Percentiles rank a stretch among this genome's conserved stretches.
These are phyloP conservation scores for Helenozyma baotianmanensis DNA, from an alignment of 805 yeast species.

Conservation along the genomic window DNA sequence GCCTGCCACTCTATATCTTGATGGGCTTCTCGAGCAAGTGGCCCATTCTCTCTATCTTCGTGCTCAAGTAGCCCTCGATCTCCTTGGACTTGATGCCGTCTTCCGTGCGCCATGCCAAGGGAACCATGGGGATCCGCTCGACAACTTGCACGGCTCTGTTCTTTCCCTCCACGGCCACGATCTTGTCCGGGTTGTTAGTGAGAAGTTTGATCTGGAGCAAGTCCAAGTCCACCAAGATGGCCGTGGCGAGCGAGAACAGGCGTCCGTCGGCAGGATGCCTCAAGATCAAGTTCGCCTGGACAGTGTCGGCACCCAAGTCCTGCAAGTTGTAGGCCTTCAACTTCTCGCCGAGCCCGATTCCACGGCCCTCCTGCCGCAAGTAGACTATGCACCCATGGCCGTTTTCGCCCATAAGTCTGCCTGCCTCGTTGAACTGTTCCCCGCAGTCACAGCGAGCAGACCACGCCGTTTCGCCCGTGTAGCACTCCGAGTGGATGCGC, in stretches of 20 bases:
- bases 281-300: slow-evolving; percentile 86
- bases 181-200: slow-evolving; percentile 96
- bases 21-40: slow-evolving; percentile 63
- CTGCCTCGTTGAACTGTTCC: slow-evolving; percentile 98
- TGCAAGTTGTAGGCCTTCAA: slow-evolving; percentile 94
- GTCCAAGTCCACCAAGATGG: slow-evolving; percentile 82
- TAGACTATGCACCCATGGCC: slow-evolving; percentile 96
- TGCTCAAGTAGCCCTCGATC: slow-evolving; percentile 87
- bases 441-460: slow-evolving; percentile 99
- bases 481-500: slow-evolving; percentile 94
- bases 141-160: slow-evolving; percentile 67
- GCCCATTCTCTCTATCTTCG: slow-evolving; percentile 97
- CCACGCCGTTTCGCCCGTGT: slow-evolving; percentile 99
- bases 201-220: slow-evolving; percentile 65
- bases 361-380: slow-evolving; percentile 96
- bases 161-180: slow-evolving; percentile 89
- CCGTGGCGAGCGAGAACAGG: slow-evolving; percentile 88
- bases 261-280: slow-evolving; percentile 99
- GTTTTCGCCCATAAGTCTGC: slow-evolving; percentile 77
- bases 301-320: slow-evolving; percentile 98
- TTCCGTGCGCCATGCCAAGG: slow-evolving; percentile 73
- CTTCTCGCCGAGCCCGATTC: slow-evolving; percentile 97
- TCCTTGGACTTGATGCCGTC: slow-evolving; percentile 78
- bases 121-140: slow-evolving; percentile 95
- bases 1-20: slow-evolving; percentile 13